Base-by-base conservation (phyloP, 2,329 filamentous ascomycete species). In the Exophiala aquamarina region DNA sequence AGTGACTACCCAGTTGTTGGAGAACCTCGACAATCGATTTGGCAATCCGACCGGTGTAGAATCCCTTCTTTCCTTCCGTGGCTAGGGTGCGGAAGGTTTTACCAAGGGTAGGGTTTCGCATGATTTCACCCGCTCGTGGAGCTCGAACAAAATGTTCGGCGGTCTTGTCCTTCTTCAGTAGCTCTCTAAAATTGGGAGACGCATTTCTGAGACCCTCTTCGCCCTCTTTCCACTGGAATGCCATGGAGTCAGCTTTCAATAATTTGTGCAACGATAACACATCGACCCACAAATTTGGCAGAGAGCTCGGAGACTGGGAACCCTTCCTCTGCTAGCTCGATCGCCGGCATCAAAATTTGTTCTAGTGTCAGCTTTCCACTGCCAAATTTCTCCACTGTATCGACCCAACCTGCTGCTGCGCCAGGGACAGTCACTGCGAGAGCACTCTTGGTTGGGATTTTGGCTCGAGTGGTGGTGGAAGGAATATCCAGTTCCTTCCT, bases 361-460 rank as follows among this genome's bases (percentile, higher is more conserved):
- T 82, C 79, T 70, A 97, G 59, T 7, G 75, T 81, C 11, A 97
- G 60, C 63, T 86, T 94, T 2, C 89, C 89, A 65, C 91, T 96
- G 13, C 93, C 93, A 62, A 97, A 95, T 44, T 81, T 82, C 67
- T 91, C 85, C 1, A 96, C 77, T 0, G 87, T 85, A 66, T 98
- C 93, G 18, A 88, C 84, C 93, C 93, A 98, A 1, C 92, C 93
- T 1, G 90, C 93, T 1, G 93, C 82, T 2, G 93, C 91, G 4
- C 93, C 93, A 0, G 93, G 93, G 0, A 93, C 84, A 1, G 91
- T 95, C 1, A 89, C 88, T 8, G 90, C 78, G 63, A 94, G 87
- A 11, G 88, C 84, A 62, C 85, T 92, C 2, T 38, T 33, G 26
- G 71, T 69, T 13, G 91, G 90, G 23, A 96, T 91, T 1, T 63